Evolutionary conservation across 192 early-diverging fungal genomes (phyloP).

Genomic region (Borealophlyctis nickersoniae): DNA sequence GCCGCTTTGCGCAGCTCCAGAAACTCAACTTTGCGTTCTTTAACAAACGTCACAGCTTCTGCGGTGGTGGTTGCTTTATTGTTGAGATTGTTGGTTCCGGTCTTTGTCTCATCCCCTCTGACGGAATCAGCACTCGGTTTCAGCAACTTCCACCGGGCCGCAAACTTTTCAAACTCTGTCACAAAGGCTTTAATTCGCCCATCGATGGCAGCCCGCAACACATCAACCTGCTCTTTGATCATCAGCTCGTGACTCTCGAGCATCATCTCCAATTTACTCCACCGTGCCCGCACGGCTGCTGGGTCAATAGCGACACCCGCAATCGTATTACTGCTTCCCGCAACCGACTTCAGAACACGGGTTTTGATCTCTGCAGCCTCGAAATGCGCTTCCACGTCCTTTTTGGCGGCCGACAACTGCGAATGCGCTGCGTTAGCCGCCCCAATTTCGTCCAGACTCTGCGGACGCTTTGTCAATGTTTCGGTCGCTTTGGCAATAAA

Average conservation of each 20-base stretch:
- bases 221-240: slow-evolving; percentile 57
- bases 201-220: slow-evolving; percentile 47
- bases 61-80: slow-evolving; percentile 12
- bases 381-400: slow-evolving; percentile 42
- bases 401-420: slow-evolving; percentile 44
- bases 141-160: slow-evolving; percentile 48
- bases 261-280: slow-evolving; percentile 56
- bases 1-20: slow-evolving; percentile 34
- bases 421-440: slow-evolving; percentile 49
- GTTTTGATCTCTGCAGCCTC: slow-evolving; percentile 52
- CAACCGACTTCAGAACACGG: slow-evolving; percentile 52
- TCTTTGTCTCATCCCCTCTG: no score
- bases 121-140: slow-evolving; percentile 43
- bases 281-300: slow-evolving; percentile 41
- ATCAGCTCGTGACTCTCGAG: slow-evolving; percentile 59
- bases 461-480: slow-evolving; percentile 44
- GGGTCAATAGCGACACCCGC: slow-evolving; percentile 46
- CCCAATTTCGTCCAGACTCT: slow-evolving; percentile 53
- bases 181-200: slow-evolving; percentile 34
- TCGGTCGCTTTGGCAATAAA: slow-evolving; percentile 49
- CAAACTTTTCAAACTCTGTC: slow-evolving; percentile 48
- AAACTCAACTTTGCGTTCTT: slow-evolving; percentile 45
- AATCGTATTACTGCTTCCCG: no score
- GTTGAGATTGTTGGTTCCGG: no score
- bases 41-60: slow-evolving; percentile 40